Evolutionary conservation across 2,329 filamentous ascomycete species (phyloP).

Genomic region (Aspergillus brasiliensis): DNA sequence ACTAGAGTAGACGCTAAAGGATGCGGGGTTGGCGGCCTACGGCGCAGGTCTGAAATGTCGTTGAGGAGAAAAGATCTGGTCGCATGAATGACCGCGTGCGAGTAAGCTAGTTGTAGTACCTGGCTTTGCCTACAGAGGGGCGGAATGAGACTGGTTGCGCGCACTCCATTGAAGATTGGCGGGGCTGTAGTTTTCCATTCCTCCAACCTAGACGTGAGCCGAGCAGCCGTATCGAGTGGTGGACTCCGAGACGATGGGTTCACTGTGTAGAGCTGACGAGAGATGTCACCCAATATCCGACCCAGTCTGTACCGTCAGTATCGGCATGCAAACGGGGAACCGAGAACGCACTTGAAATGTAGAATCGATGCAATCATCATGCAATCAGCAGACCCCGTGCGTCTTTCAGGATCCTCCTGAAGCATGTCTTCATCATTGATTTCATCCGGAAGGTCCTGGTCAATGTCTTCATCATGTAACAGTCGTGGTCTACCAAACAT

Average conservation of each 20-base stretch:
- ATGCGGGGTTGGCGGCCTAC: conserved; percentile 31
- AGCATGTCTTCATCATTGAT: conserved; percentile 62
- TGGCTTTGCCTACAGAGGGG: conserved; percentile 43
- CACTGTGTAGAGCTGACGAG: conserved; percentile 48
- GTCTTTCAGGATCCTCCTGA: conserved; percentile 38
- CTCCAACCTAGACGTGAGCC: conserved; percentile 38
- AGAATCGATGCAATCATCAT: conserved; percentile 46
- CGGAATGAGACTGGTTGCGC: conserved; percentile 39
- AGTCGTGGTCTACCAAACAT: conserved; percentile 63
- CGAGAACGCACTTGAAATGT: conserved; percentile 36
- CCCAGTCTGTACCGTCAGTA: conserved; percentile 44
- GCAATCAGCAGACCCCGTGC: conserved; percentile 38
- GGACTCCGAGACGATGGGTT: conserved; percentile 33
- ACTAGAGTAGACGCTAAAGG: conserved; percentile 40
- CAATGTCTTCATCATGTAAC: conserved; percentile 65
- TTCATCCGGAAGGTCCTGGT: conserved; percentile 59
- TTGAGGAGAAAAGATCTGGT: conserved; percentile 41
- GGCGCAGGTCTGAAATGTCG: conserved; percentile 40
- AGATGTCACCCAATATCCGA: conserved; percentile 51
- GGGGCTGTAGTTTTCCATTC: conserved; percentile 41
- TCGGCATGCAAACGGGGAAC: neutral
- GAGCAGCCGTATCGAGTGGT: conserved; percentile 35
- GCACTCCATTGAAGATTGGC: conserved; percentile 40
- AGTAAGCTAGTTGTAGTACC: conserved; percentile 42
- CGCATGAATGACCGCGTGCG: conserved; percentile 43